Evolutionary conservation across 805 yeast genomes (phyloP).

Genomic region (Yamadazyma takamatsuzukensis): DNA sequence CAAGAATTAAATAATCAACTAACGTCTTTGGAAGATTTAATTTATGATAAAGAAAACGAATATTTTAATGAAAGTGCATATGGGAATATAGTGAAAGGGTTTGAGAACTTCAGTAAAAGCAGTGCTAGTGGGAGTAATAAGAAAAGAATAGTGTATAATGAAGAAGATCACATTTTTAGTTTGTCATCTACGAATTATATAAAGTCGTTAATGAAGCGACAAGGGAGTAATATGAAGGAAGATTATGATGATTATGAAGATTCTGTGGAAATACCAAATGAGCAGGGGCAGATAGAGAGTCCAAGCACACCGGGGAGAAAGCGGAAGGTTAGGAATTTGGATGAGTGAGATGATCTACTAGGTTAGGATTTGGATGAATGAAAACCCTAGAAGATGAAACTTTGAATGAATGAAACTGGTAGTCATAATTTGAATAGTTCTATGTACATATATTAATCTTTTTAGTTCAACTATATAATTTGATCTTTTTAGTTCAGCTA

Average conservation of each 20-base stretch:
- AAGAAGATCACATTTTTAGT: conserved; percentile 79
- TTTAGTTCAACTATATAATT: no score
- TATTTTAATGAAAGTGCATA: conserved; percentile 69
- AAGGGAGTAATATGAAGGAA: conserved; percentile 31
- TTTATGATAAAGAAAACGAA: conserved; percentile 72
- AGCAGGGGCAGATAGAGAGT: neutral
- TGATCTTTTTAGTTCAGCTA: no score
- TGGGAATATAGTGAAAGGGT: conserved; percentile 89
- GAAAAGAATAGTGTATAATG: conserved; percentile 53
- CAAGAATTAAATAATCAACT: conserved; percentile 62
- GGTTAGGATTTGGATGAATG: no score
- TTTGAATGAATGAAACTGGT: no score
- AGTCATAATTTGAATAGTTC: no score
- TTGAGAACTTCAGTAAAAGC: conserved; percentile 69
- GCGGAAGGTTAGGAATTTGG: conserved; percentile 24
- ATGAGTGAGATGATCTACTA: conserved; percentile 17
- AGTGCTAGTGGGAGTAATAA: conserved; percentile 24
- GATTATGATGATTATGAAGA: conserved; percentile 39
- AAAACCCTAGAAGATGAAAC: no score
- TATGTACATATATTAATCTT: no score
- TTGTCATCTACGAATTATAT: conserved; percentile 69
- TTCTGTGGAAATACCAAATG: conserved; percentile 24
- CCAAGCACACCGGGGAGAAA: conserved; percentile 20
- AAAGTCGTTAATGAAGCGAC: conserved; percentile 49
- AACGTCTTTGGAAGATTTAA: conserved; percentile 66